Percentiles rank a stretch among this genome's conserved stretches.
Conservation (phyloP, 2,329 filamentous ascomycete species). For the Fusarium anguioides region DNA sequence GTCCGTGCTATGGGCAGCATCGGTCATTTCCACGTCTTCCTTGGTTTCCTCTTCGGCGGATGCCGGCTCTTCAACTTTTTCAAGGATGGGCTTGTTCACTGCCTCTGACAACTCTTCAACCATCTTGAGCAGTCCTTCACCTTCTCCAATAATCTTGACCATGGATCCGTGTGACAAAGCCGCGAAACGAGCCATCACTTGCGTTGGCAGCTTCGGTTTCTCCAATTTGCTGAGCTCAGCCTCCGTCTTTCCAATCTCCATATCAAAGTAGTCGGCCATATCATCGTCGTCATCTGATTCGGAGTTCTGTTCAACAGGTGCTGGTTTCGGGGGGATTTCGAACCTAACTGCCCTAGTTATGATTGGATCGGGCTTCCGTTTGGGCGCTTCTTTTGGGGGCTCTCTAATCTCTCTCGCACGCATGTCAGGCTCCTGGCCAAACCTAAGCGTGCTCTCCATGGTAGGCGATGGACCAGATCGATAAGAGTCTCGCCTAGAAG, state of each 20-base stretch:
- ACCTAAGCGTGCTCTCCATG: conserved; percentile 34
- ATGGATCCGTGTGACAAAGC: conserved; percentile 61
- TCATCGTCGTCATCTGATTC: conserved; percentile 70
- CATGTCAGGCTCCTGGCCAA: conserved; percentile 15
- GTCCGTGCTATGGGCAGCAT: conserved; percentile 26
- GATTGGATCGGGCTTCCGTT: conserved; percentile 46
- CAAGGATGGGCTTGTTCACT: conserved; percentile 6
- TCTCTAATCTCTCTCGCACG: conserved; percentile 25
- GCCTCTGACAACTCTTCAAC: conserved; percentile 55
- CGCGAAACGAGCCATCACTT: conserved; percentile 60
- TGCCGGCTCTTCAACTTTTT: conserved; percentile 6
- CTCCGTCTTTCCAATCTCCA: conserved; percentile 64
- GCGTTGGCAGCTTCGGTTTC: conserved; percentile 52
- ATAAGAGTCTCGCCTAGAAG: conserved; percentile 31
- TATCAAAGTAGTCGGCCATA: conserved; percentile 66
- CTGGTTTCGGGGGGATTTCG: conserved; percentile 54
- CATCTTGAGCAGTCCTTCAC: conserved; percentile 57
- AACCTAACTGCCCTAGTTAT: conserved; percentile 52
- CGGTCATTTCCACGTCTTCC: conserved; percentile 37
- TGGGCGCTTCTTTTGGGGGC: conserved; percentile 26
- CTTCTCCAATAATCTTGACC: conserved; percentile 59
- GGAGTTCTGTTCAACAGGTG: conserved; percentile 48
- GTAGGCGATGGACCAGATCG: conserved; percentile 41
- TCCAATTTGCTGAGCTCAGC: conserved; percentile 61
- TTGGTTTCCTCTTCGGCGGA: conserved; percentile 6